phyloP scores from a whole-genome alignment of 495 filamentous ascomycete species.

The Cairneyella variabilis region DNA sequence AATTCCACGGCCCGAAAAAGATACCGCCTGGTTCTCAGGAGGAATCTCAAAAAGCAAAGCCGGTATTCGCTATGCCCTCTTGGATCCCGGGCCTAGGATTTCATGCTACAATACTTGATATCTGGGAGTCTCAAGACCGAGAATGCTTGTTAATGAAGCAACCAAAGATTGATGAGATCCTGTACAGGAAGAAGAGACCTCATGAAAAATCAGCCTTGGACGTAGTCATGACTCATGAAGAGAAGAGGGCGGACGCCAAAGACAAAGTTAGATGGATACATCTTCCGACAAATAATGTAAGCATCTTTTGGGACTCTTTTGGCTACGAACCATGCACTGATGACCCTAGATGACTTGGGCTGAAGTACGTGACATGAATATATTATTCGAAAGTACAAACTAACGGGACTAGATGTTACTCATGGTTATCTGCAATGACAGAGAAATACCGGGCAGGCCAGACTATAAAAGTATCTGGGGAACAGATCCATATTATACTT shows the following conservation, averaged over 20 bases:
- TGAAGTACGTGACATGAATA: conserved; percentile 1
- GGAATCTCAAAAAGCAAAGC: conserved; percentile 5
- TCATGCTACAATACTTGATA: conserved; percentile 4
- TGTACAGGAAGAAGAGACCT: too few species aligned
- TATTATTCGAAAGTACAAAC: background rate
- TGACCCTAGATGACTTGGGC: conserved; percentile 3
- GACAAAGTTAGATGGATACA: conserved; percentile 12
- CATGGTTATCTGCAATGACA: background rate
- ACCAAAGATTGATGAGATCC: conserved; percentile 6
- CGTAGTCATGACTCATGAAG: background rate
- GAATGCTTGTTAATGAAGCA: conserved; percentile 5
- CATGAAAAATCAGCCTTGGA: background rate
- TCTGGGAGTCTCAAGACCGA: conserved; percentile 7
- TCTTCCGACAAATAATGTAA: conserved; percentile 10
- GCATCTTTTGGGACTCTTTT: background rate
- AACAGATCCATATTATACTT: conserved; percentile 4
- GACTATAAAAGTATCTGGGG: conserved; percentile 7
- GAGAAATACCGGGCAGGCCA: background rate
- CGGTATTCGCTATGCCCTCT: conserved; percentile 7
- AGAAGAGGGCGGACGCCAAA: background rate
- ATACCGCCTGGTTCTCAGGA: background rate
- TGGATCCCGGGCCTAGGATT: conserved; percentile 8
- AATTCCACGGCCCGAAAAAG: conserved; percentile 7
- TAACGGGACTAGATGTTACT: conserved; percentile 3
- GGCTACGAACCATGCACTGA: background rate